These are phyloP conservation scores for Candida montana DNA, from an alignment of 805 yeast species.

Conservation along the genomic window DNA sequence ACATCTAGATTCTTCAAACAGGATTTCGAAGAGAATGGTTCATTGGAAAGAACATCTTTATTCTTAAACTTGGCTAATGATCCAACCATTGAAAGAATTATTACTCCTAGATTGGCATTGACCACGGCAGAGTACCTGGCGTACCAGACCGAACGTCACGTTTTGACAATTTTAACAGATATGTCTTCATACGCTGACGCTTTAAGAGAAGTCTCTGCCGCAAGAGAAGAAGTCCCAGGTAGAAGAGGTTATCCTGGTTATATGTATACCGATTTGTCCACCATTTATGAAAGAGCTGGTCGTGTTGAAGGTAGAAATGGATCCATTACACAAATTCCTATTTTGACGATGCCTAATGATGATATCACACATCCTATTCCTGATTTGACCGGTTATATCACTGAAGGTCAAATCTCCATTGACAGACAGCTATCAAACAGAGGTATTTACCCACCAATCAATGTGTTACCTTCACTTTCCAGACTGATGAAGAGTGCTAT, in stretches of 20 bases:
- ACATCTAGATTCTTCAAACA: constrained; percentile 98
- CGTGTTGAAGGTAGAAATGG: constrained; percentile 99
- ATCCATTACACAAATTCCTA: constrained; percentile 98
- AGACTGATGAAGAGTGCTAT: constrained; percentile 99
- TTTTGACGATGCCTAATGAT: constrained; percentile 99
- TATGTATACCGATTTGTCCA: constrained; percentile 99
- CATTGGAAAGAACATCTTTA: constrained; percentile 94
- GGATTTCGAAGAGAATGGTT: constrained; percentile 98
- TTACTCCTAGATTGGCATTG: constrained; percentile 97
- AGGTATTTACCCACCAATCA: constrained; percentile 98
- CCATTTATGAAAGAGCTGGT: constrained; percentile 99
- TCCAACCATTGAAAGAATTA: constrained; percentile 98
- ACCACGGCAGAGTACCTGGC: constrained; percentile 99
- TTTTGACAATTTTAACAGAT: constrained; percentile 94
- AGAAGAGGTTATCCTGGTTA: constrained; percentile 99
- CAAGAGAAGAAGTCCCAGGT: constrained; percentile 99
- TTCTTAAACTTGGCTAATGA: constrained; percentile 97
- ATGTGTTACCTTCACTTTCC: constrained; percentile 94
- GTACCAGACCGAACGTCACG: constrained; percentile 98
- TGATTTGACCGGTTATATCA: constrained; percentile 98
- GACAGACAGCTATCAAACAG: constrained; percentile 95
- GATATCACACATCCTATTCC: constrained; percentile 99
- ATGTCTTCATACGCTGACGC: constrained; percentile 99
- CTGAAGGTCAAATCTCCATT: constrained; percentile 97
- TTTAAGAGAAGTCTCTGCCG: constrained; percentile 98